These are phyloP conservation scores for Calonectria montana DNA, from an alignment of 2,329 filamentous ascomycete genomes.

Conservation along the genomic window DNA sequence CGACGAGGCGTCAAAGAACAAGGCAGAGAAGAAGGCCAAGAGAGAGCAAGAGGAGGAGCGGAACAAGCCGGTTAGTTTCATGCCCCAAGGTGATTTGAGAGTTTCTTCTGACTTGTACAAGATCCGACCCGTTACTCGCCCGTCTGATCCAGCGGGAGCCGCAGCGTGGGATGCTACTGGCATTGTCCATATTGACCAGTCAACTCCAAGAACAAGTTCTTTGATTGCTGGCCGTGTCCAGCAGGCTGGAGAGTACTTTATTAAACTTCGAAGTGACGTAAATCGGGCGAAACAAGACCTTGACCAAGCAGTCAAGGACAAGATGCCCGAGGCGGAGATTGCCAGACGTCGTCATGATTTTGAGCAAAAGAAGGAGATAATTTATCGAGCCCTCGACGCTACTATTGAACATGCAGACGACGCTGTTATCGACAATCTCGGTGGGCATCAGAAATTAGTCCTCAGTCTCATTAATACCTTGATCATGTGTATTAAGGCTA, in stretches of 20 bases:
- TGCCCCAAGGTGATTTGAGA: neutral
- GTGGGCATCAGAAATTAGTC: constrained; percentile 67
- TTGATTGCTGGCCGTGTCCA: constrained; percentile 61
- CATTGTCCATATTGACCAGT: constrained; percentile 59
- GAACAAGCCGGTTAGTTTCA: constrained; percentile 51
- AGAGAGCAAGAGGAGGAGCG: constrained; percentile 55
- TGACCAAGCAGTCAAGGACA: constrained; percentile 57
- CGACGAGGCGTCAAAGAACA: constrained; percentile 58
- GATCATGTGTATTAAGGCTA: constrained; percentile 63
- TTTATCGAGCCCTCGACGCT: constrained; percentile 64
- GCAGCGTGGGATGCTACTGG: constrained; percentile 66
- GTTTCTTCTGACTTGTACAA: constrained; percentile 30
- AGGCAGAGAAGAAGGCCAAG: constrained; percentile 58
- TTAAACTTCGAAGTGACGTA: constrained; percentile 59
- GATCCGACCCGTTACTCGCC: constrained; percentile 57
- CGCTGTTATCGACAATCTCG: constrained; percentile 67
- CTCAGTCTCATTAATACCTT: constrained; percentile 65
- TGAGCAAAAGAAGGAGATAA: constrained; percentile 58
- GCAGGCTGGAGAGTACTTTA: constrained; percentile 62
- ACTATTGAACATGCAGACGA: constrained; percentile 66
- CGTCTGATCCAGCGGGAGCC: constrained; percentile 57
- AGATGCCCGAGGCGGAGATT: constrained; percentile 50
- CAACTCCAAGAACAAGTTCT: constrained; percentile 50
- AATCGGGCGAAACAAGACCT: constrained; percentile 59
- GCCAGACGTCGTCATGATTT: constrained; percentile 54